Conservation (phyloP, 768 basidiomycete genomes). For the Fistulinella prunicolor region DNA sequence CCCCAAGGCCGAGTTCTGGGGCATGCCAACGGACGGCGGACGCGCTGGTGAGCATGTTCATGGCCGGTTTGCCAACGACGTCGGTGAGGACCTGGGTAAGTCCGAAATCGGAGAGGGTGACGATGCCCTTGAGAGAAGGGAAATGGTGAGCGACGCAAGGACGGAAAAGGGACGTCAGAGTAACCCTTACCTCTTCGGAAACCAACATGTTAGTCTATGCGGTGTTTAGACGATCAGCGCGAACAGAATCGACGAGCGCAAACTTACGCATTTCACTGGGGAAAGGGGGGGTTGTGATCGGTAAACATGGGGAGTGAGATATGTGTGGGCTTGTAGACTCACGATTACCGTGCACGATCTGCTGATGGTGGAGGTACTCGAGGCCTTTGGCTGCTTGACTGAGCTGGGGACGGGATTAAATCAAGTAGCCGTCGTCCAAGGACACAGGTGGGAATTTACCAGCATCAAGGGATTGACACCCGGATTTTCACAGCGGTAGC, state of each 20-base stretch:
- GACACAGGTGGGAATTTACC: constrained; percentile 34
- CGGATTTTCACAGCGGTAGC: constrained; percentile 39
- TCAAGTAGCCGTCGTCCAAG: background rate
- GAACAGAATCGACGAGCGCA: background rate
- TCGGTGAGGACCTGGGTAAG: constrained; percentile 61
- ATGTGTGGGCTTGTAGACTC: constrained; percentile 27
- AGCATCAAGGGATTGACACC: constrained; percentile 41
- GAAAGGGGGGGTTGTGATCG: constrained; percentile 5
- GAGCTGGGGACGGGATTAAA: constrained; percentile 33
- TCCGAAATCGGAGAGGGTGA: constrained; percentile 62
- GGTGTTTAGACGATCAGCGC: constrained; percentile 3
- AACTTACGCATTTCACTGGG: constrained; percentile 59
- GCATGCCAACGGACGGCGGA: constrained; percentile 58
- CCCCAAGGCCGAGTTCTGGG: constrained; percentile 54
- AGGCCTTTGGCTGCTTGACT: constrained; percentile 54
- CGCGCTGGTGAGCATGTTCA: constrained; percentile 44
- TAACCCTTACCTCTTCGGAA: constrained; percentile 38
- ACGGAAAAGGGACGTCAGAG: too few relatives aligned
- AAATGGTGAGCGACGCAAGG: background rate
- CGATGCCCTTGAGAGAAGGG: constrained; percentile 39
- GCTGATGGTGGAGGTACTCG: constrained; percentile 50
- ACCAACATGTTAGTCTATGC: constrained; percentile 57
- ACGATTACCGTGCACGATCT: constrained; percentile 62
- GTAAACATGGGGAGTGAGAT: background rate
- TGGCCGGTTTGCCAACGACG: constrained; percentile 47